A percentile compares a stretch with the other conserved stretches of the same genome.
These are phyloP conservation scores for Sporothrix schenckii DNA, from an alignment of 2,329 filamentous ascomycete species.

Conservation along the genomic window DNA sequence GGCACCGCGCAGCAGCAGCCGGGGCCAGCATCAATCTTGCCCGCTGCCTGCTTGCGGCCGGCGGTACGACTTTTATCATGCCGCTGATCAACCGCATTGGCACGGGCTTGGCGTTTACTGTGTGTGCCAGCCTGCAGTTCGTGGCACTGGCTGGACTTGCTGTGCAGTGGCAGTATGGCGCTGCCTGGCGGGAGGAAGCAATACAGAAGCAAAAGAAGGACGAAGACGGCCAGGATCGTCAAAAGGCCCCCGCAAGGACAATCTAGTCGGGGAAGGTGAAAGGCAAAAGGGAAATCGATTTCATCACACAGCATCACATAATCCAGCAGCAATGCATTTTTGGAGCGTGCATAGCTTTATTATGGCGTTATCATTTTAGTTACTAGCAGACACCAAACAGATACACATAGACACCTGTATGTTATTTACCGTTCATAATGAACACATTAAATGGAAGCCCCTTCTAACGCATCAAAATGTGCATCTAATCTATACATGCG, in stretches of 20 bases:
- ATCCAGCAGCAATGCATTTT: not conserved
- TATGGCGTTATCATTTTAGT: not conserved
- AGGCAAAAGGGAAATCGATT: not conserved
- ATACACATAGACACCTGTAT: not conserved
- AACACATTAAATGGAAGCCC: no score
- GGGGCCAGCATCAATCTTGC: constrained; percentile 67
- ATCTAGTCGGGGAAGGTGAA: not conserved
- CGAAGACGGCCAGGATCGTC: not conserved
- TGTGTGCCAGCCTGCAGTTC: constrained; percentile 56
- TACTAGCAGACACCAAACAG: not conserved
- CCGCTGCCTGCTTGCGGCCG: constrained; percentile 63
- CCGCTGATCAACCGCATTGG: constrained; percentile 61
- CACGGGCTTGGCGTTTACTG: constrained; percentile 62
- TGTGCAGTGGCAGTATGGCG: constrained; percentile 56
- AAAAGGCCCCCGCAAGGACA: not conserved
- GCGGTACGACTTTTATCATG: constrained; percentile 61
- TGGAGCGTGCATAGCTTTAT: not conserved
- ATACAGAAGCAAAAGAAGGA: not conserved
- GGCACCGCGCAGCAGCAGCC: constrained; percentile 60
- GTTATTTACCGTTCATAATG: not conserved
- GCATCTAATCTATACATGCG: not conserved
- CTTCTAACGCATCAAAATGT: not conserved
- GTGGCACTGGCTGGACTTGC: constrained; percentile 53
- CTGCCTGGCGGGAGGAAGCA: constrained; percentile 46
- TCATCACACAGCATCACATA: not conserved